phyloP scores from a whole-genome alignment of 139 green algal genomes.

The Chlamydomonas sp. region DNA sequence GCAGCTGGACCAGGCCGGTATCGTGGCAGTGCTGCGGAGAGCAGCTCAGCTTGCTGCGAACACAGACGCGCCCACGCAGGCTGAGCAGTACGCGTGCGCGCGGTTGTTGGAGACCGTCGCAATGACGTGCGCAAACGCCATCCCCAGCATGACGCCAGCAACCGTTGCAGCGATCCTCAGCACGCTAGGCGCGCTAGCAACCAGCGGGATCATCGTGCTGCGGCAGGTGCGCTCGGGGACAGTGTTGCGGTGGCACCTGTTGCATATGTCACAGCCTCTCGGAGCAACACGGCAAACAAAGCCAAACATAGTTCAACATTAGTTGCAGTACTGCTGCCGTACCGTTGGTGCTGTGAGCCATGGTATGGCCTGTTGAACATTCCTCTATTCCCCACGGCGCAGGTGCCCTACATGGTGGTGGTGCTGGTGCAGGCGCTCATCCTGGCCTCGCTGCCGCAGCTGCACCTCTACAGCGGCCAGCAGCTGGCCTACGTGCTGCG shows the following conservation, averaged over 20 bases:
- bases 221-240: slow-evolving; percentile 13
- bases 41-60: slow-evolving; percentile 6
- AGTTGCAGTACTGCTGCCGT: too few species aligned
- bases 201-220: slow-evolving; percentile 1
- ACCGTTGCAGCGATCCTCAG: slow-evolving; percentile 12
- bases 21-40: slow-evolving; percentile 8
- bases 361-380: too few species aligned
- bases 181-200: slow-evolving; percentile 18
- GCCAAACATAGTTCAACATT: too few species aligned
- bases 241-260: slow-evolving; percentile 2
- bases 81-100: slow-evolving; percentile 24
- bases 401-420: slow-evolving; percentile 16
- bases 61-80: background rate
- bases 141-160: slow-evolving; percentile 5
- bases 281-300: too few species aligned
- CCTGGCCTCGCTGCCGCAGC: slow-evolving; percentile 32
- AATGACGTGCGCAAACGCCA: slow-evolving; percentile 2
- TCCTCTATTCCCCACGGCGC: too few species aligned
- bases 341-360: too few species aligned
- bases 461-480: background rate
- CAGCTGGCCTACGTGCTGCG: slow-evolving; percentile 30
- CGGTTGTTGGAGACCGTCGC: slow-evolving; percentile 20
- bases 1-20: background rate
- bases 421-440: slow-evolving; percentile 33
- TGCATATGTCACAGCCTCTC: too few species aligned